Base-by-base conservation (phyloP, 169 alveolate genomes). In the Cardiosporidium cionae region DNA sequence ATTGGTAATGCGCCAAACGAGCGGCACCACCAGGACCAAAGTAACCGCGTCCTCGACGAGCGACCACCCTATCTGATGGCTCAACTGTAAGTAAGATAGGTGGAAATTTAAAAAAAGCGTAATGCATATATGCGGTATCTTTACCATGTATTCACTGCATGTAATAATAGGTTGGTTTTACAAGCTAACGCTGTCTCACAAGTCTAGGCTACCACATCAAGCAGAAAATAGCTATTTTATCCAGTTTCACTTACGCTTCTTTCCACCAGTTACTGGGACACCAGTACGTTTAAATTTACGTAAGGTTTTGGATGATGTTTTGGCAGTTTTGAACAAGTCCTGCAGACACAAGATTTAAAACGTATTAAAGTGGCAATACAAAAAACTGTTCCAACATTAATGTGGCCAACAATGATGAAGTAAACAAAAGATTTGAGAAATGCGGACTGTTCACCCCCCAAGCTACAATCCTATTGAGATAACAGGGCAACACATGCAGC, bases 221-320 rank as follows among this genome's bases (percentile, higher is more conserved):
- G n/a, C n/a, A n/a, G n/a, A n/a, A n/a, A n/a, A n/a, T n/a, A n/a
- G n/a, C n/a, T n/a, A n/a, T n/a, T n/a, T n/a, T n/a, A n/a, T 64
- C 37, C 37, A 64, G 16, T 9, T 44, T 0, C 0, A 64, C 80
- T 63, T 52, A 73, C 80, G 74, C 2, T 65, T 63, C 67, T 73
- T 73, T 25, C 80, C 80, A 44, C 80, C 80, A 37, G 65, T 73
- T 52, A 73, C 44, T 36, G 68, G 36, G 2, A 73, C 80, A 32
- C 80, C 80, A 27, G 67, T 72, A 23, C 67, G 65, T 68, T 73
- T 73, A 28, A 73, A 73, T 36, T 73, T 73, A 3, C 80, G 65
- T 54, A 73, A 35, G 25, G 80, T 73, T 44, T 73, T 73, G 32
- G 80, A 73, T 35, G 52, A 66, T 22, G 52, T 69, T 68, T 37